Base-by-base conservation (phyloP, 2,329 filamentous ascomycete species). In the Arthrinium puccinioides region DNA sequence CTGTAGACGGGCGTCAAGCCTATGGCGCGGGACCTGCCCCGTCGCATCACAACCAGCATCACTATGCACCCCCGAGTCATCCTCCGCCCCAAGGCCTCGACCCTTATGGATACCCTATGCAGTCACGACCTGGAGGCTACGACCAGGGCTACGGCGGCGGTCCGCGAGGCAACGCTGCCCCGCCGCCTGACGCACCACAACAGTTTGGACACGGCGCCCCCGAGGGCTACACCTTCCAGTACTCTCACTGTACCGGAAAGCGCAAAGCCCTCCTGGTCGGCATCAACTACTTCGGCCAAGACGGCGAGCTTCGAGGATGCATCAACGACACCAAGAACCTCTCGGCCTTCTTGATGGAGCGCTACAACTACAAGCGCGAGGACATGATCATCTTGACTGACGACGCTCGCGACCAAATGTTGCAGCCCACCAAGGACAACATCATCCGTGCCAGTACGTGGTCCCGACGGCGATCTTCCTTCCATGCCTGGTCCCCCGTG, bases 301-400 rank as follows among this genome's bases (percentile, higher is more conserved):
- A 78, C 16, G 82, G 76, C 33, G 80, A 86, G 66, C 72, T 88
- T 37, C 70, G 78, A 42, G 84, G 84, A 29, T 88, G 84, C 61
- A 86, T 88, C 70, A 88, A 88, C 61, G 84, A 88, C 56, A 81
- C 84, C 23, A 79, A 82, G 63, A 88, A 88, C 56, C 75, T 88
- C 60, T 85, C 81, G 21, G 63, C 64, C 38, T 88, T 86, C 59
- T 63, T 88, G 43, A 78, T 80, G 46, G 70, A 80, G 56, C 67
- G 69, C 42, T 82, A 84, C 53, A 70, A 74, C 34, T 88, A 87
- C 62, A 82, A 79, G 68, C 69, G 79, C 43, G 83, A 88, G 61
- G 83, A 88, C 51, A 88, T 87, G 82, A 82, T 88, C 29, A 76
- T 82, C 39, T 63, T 88, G 59, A 87, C 84, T 11, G 84, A 88